These are phyloP conservation scores for Trichosporon sp. DNA, from an alignment of 1,284 basidiomycete genomes.

Conservation along the genomic window DNA sequence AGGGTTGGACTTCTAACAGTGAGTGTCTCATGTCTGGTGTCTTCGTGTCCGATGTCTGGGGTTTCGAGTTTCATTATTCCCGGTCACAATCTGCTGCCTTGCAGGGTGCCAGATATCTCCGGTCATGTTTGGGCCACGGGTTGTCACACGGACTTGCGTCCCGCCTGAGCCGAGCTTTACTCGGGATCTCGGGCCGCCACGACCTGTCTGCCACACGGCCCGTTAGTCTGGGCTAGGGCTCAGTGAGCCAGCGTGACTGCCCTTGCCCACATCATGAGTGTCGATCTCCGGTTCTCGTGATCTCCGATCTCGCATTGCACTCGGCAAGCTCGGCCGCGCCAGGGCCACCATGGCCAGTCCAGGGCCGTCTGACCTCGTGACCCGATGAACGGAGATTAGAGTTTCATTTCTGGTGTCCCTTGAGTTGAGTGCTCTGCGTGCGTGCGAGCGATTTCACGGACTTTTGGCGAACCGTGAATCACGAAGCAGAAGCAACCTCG, in stretches of 20 bases:
- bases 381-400: not conserved
- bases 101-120: not conserved
- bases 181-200: not conserved
- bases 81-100: too few species aligned
- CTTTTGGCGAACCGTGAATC: not conserved
- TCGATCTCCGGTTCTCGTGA: not conserved
- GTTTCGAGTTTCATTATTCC: not conserved
- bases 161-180: not conserved
- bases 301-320: not conserved
- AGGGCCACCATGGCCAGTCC: not conserved
- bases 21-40: constrained; percentile 16
- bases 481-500: not conserved
- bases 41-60: too few species aligned
- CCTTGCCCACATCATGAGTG: too few species aligned
- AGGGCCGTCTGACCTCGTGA: not conserved
- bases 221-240: not conserved
- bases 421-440: not conserved
- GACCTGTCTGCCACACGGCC: not conserved
- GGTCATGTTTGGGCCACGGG: not conserved
- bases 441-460: not conserved
- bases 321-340: not conserved
- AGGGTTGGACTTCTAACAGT: constrained; percentile 37
- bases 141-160: not conserved
- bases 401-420: not conserved
- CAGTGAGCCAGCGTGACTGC: too few species aligned